Evolutionary conservation across 768 basidiomycete species (phyloP), one percentile per base, ranked within the genome.

Genomic region (Lentinula edodes): DNA sequence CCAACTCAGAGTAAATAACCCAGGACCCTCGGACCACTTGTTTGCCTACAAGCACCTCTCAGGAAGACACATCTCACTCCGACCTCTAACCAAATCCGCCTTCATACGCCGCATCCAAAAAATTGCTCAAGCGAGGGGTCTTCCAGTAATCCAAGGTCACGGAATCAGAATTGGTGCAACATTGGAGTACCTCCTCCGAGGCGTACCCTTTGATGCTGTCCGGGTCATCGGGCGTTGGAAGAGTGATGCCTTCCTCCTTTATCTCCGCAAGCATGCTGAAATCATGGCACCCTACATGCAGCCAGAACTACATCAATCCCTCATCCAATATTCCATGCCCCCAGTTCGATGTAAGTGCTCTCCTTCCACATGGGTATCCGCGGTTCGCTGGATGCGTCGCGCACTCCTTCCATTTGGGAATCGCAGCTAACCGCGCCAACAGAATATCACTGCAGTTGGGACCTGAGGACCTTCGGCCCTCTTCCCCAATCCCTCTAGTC

Each of bases 151-250:
- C 1, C 64, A 68, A 32, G 67, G 71, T 1, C 73, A 75, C 52
- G 63, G 70, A 3, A 65, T 74, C 0, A 35, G 64, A 0, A 73
- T 74, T 7, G 67, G 74, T 0, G 64, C 71, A 0, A 73, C 68
- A 0, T 61, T 72, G 0, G 63, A 69, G 36, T 73, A 23, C 23
- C 73, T 32, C 62, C 73, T 0, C 62, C 70, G 0, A 43, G 48
- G 69, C 0, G 58, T 70, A 0, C 68, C 69, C 0, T 71, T 72
- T 9, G 64, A 71, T 0, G 53, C 67, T 0, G 65, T 72, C 13
- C 70, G 69, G 23, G 62, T 63, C 0, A 66, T 67, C 35, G 69
- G 67, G 0, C 62, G 63, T 1, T 72, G 70, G 70, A 64, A 62
- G 0, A 61, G 68, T 3, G 68, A 72, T 3, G 46, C 69, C 0